Base-by-base conservation (phyloP, 768 basidiomycete species). In the Rhodosporidiobolus sp. region DNA sequence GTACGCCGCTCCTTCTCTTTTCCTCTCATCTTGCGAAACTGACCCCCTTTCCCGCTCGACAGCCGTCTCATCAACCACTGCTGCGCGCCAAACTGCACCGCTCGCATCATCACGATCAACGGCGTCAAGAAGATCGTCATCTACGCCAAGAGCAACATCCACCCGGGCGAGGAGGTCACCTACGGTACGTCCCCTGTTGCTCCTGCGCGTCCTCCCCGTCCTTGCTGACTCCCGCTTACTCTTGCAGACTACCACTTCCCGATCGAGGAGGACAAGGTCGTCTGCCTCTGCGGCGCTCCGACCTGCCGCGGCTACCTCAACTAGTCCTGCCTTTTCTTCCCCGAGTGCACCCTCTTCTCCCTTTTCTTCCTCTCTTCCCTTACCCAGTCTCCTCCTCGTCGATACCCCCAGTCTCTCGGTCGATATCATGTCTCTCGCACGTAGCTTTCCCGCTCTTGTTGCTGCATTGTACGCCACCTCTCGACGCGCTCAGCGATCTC, bases 51-150 rank as follows among this genome's bases (percentile, higher is more conserved):
- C 19, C 38, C 54, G 17, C 12, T 45, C 45, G 69, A 14, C 73
- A 96, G 95, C 67, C 94, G 96, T 57, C 83, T 99, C 78, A 99
- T 99, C 82, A 99, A 99, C 81, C 96, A 99, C 78, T 97, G 94
- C 55, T 99, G 96, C 79, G 92, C 94, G 78, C 96, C 96, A 22
- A 84, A 84, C 58, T 84, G 84, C 64, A 84, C 81, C 2, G 85
- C 85, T 16, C 83, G 83, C 65, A 85, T 85, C 79, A 84, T 85
- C 72, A 83, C 83, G 34, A 83, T 85, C 78, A 84, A 82, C 64
- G 82, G 82, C 32, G 81, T 82, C 72, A 83, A 83, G 68, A 83
- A 83, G 86, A 99, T 99, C 78, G 96, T 99, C 79, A 99, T 99
- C 63, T 99, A 99, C 81, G 96, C 96, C 45, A 96, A 97, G 82